These are phyloP conservation scores for Castanopsis chinensis DNA, from an alignment of 306 rosid species.

Conservation along the genomic window DNA sequence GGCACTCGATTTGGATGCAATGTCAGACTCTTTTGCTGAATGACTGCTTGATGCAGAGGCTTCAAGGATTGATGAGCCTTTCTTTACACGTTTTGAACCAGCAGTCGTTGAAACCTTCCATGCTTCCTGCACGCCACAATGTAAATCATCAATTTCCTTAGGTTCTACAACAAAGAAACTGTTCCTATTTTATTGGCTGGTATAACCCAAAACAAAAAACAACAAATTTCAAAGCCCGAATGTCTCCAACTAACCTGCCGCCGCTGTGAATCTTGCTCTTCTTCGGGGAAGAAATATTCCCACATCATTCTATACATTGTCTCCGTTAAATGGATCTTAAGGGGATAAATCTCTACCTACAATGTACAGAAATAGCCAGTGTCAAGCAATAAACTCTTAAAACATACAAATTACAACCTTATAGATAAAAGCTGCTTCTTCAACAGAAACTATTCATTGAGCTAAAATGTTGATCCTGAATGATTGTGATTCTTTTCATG, in stretches of 20 bases:
- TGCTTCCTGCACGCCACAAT: constrained; percentile 62
- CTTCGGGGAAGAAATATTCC: constrained; percentile 95
- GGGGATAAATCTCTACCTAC: constrained; percentile 91
- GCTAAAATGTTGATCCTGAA: neutral
- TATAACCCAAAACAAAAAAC: neutral
- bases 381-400: constrained; percentile 26
- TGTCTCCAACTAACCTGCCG: constrained; percentile 71
- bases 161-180: constrained; percentile 8
- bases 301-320: constrained; percentile 98
- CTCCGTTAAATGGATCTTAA: constrained; percentile 97
- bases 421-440: neutral
- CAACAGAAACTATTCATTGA: neutral
- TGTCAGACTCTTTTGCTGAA: constrained; percentile 65
- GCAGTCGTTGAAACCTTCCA: constrained; percentile 99
- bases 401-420: neutral
- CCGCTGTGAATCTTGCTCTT: constrained; percentile 95
- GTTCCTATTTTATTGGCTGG: constrained; percentile 14
- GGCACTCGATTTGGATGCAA: constrained; percentile 54
- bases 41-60: constrained; percentile 59
- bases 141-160: constrained; percentile 23
- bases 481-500: neutral
- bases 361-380: constrained; percentile 26
- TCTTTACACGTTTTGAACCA: constrained; percentile 89
- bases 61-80: constrained; percentile 57
- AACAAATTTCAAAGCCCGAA: constrained; percentile 19